Evolutionary conservation across 2,329 filamentous ascomycete genomes (phyloP), one percentile per base, ranked within the genome.

Genomic region (Chaetomium globosum): DNA sequence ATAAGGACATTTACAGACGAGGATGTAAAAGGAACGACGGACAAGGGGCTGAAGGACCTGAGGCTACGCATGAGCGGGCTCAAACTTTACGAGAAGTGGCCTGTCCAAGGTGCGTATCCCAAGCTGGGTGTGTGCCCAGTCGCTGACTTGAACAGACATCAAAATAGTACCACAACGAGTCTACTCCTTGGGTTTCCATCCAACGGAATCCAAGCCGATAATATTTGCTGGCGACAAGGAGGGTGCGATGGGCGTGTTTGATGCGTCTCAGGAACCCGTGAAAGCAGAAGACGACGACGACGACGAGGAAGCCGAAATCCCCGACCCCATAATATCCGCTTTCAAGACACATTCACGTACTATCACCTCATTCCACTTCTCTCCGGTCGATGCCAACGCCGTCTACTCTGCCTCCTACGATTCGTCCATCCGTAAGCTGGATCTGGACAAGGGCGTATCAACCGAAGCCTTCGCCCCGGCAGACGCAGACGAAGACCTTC

Each of bases 181-280:
- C 16, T 99, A 98, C 74, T 85, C 91, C 0, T 87, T 98, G 72
- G 88, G 89, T 0, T 94, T 99, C 71, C 95, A 99, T 72, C 95
- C 95, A 0, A 93, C 88, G 0, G 82, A 88, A 65, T 87, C 93
- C 2, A 98, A 98, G 73, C 88, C 93, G 0, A 81, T 99, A 2
- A 84, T 98, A 1, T 96, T 99, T 74, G 94, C 94, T 0, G 94
- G 94, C 12, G 95, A 99, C 73, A 99, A 99, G 75, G 85, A 96
- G 69, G 94, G 95, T 1, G 91, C 92, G 28, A 82, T 98, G 65
- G 95, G 95, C 0, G 86, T 99, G 0, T 94, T 97, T 62, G 94
- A 99, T 74, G 93, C 89, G 1, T 93, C 91, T 0, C 92, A 96
- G 70, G 84, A 85, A 2, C 79, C 80, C 2, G 73, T 83, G 55